Evolutionary conservation across 345 rosid species (phyloP), one percentile per base, ranked within the genome.

Genomic region (Brassica rapa): DNA sequence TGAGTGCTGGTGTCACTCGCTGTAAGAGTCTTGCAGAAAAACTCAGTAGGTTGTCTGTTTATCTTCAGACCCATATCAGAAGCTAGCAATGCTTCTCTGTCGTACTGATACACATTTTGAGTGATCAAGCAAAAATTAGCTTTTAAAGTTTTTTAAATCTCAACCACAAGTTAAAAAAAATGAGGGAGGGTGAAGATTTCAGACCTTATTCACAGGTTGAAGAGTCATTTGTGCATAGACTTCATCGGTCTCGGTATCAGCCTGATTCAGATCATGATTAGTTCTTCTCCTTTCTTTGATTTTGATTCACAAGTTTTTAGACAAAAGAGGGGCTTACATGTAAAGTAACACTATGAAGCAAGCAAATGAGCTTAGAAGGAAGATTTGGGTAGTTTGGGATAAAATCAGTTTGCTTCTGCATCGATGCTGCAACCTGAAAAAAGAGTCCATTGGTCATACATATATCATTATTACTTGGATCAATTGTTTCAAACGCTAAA

Each of bases 151-250:
- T 15, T 11, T 51, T n/a, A 51, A n/a, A 51, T 51, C 56, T 51
- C 8, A 46, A 14, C 55, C 70, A 23, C 12, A 76, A 64, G 61
- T 62, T 41, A n/a, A 37, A 14, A 35, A 60, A 60, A 37, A 10
- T 24, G 59, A 80, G 35, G 65, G 55, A 74, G 70, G 73, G 5
- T 66, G 32, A 64, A 33, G 76, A 72, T 35, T 51, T 68, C 51
- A 61, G 7, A 77, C 77, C 74, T 62, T 66, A 62, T 49, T 77
- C 68, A 92, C 96, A 5, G 98, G 97, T 71, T 89, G 96, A 69
- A 94, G 96, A 51, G 95, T 91, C 98, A 94, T 92, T 81, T 92
- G 97, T 75, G 98, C 97, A 86, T 89, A 94, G 15, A 94, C 96
- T 87, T 92, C 98, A 62, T 94, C 98, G 2, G 98, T 92, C 77